Evolutionary conservation across 2,329 filamentous ascomycete genomes (phyloP), one percentile per base, ranked within the genome.

Genomic region (Penicillium psychrosexuale): DNA sequence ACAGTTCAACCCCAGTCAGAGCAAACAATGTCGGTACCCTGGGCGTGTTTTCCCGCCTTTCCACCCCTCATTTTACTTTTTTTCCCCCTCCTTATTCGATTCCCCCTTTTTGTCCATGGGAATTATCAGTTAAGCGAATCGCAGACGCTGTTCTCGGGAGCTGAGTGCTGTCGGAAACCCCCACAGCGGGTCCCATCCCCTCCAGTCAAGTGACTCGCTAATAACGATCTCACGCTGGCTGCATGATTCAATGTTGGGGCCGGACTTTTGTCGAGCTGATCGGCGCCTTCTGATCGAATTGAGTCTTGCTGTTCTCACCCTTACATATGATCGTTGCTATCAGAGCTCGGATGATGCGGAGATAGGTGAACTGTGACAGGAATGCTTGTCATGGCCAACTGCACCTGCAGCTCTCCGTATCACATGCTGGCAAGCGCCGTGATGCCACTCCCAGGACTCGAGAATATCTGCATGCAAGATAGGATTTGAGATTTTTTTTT

Each of bases 321-420:
- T 63, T 64, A 57, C 62, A 62, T 61, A 49, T 53, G 51, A 58
- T 63, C 57, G 39, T 51, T 36, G 33, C n/a, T 34, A 45, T 53
- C 55, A 57, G 49, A 51, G 24, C 19, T 49, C 19, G 40, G 37
- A 33, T 52, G 30, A 46, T 56, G 38, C 34, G 55, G 49, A 56
- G 37, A 56, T 38, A 37, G 19, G 33, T 22, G 24, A 22, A 38
- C 36, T 37, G 47, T 39, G 42, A 49, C 52, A 53, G 53, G 49
- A 44, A 48, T 54, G 55, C 53, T 51, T 62, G 55, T 55, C 61
- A 64, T 62, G 47, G 53, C 45, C 40, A 51, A 53, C 48, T 56
- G 60, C 47, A 58, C 38, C 55, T 54, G 58, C 54, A 53, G 36
- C 46, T 27, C 28, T 48, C 55, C 37, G 43, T 48, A 51, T 50